Evolutionary conservation across 2,329 filamentous ascomycete genomes (phyloP), one percentile per base, ranked within the genome.

Genomic region (Zelopaecilomyces penicillatus): DNA sequence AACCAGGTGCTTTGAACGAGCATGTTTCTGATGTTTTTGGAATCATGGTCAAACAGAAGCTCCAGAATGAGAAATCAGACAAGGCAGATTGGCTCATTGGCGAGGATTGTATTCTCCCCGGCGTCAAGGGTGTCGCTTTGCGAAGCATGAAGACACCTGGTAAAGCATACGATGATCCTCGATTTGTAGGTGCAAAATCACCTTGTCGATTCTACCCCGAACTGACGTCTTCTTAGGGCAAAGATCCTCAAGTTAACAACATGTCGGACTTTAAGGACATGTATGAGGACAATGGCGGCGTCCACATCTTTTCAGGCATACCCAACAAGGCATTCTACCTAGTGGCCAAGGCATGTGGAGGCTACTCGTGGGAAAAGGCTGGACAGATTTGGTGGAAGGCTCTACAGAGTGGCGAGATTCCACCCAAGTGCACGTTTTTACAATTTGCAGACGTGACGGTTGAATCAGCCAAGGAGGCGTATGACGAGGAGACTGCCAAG

Each of bases 301-400:
- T 78, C 3, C 75, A 79, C 56, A 60, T 74, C 40, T 75, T 69
- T 58, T 77, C 73, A 5, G 75, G 75, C 5, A 78, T 80, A 37
- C 75, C 75, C 3, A 80, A 79, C 61, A 67, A 68, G 49, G 75
- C 75, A 3, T 80, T 80, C 50, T 75, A 75, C 52, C 66, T 75
- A 7, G 66, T 61, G 8, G 59, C 72, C 2, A 57, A 63, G 4
- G 65, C 60, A 2, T 68, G 78, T 50, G 74, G 73, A 10, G 75
- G 75, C 5, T 73, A 68, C 54, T 69, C 70, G 4, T 79, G 69
- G 70, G 72, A 75, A 53, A 74, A 72, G 59, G 70, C 70, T 6
- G 73, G 73, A 9, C 66, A 70, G 50, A 71, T 75, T 46, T 75
- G 71, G 72, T 75, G 72, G 71, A 66, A 68, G 53, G 60, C 71